These are phyloP conservation scores for Acanthamoeba lenticulata DNA, from an alignment of 208 protist genomes.

Conservation along the genomic window DNA sequence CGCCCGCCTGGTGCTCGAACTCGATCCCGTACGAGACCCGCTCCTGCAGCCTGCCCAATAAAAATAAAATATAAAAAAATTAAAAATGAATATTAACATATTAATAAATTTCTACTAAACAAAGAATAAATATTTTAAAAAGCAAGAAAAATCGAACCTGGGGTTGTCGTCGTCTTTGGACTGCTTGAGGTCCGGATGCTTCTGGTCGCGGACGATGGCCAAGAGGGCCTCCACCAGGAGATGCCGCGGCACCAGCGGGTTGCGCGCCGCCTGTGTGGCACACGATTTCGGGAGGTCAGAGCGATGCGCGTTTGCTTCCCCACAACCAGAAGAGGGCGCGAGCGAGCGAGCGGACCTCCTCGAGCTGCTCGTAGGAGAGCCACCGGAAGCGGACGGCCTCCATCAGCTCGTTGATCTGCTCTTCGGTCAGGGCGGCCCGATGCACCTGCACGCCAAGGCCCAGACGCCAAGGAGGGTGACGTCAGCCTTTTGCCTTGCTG, in stretches of 20 bases:
- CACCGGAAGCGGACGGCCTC: neutral
- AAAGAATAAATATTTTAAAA: too few relatives aligned
- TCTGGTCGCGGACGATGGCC: neutral
- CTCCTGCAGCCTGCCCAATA: neutral
- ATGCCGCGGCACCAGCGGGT: neutral
- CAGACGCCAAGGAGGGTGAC: too few relatives aligned
- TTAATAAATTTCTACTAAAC: neutral
- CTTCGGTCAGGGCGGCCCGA: neutral
- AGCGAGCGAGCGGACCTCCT: neutral
- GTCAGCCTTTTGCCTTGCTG: neutral
- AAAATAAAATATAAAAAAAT: too few relatives aligned
- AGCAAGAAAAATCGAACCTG: too few relatives aligned
- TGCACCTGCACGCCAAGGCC: neutral
- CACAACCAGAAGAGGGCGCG: too few relatives aligned
- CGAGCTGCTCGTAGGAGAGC: neutral
- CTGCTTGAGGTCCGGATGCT: neutral
- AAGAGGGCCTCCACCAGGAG: neutral
- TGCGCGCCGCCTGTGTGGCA: neutral
- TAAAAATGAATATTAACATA: too few relatives aligned
- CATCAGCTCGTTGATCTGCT: neutral
- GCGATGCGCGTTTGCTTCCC: too few relatives aligned
- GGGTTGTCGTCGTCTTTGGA: neutral
- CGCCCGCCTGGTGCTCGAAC: constrained; percentile 69
- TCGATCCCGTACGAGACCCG: neutral
- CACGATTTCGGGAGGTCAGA: too few relatives aligned